Evolutionary conservation across 371 early-diverging fungal species (phyloP), one percentile per base, ranked within the genome.

Genomic region (Haplosporangium sp.): DNA sequence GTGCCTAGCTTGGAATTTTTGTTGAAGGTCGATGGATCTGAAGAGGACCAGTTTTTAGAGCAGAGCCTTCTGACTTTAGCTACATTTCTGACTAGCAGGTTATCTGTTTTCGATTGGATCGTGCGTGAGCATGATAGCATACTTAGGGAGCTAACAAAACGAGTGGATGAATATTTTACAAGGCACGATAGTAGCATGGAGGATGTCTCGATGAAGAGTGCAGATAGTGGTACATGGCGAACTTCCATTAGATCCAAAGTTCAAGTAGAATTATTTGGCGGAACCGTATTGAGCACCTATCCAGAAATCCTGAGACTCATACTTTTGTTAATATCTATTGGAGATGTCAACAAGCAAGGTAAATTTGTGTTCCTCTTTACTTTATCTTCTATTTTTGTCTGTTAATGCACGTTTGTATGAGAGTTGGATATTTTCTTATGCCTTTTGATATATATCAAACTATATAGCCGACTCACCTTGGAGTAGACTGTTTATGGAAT

Each of bases 41-140:
- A 74, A 2, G 61, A 27, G 10, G 67, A 73, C 8, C 53, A 57
- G 11, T 53, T 58, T 8, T 15, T 71, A 37, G 81, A 81, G 62
- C 65, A 71, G 34, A 74, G 81, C 58, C 52, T 81, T 19, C 27
- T 71, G 63, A 58, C 72, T 15, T 37, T 71, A 10, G 64, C 72
- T 1, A 67, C 64, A 10, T 53, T 74, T 15, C 20, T 81, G 52
- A 65, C 61, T 34, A 20, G 37, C n/a, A 55, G 81, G 9, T 27
- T 58, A 7, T 65, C 74, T 15, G 74, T 74, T 7, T 74, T 71
- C 59, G 72, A 74, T 45, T 81, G 81, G 81, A 17, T 81, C 19
- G 61, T 61, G 1, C 61, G 56, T 0, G 78, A 78, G 37, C 61
- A 63, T n/a, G 68, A 63, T 27, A 6, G 59, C 4, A 20, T 81